These are phyloP conservation scores for Penicillium cataractarum DNA, from an alignment of 495 filamentous ascomycete species.

Conservation along the genomic window DNA sequence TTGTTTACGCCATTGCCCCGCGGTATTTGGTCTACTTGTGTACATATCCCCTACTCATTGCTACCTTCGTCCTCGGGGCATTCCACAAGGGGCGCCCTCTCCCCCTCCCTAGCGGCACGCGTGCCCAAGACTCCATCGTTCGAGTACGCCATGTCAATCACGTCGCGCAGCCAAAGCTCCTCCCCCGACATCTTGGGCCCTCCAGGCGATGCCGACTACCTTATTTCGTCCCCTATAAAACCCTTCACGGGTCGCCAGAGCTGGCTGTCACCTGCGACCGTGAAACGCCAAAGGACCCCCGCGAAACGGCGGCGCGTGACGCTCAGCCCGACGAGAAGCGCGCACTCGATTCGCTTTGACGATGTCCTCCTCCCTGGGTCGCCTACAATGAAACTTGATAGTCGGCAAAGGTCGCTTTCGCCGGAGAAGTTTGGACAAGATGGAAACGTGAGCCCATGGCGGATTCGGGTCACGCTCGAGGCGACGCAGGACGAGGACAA, in stretches of 20 bases:
- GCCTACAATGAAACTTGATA: constrained; percentile 41
- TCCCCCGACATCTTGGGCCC: constrained; percentile 53
- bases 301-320: constrained; percentile 42
- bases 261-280: constrained; percentile 45
- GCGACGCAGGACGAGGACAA: constrained; percentile 56
- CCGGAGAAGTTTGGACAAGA: constrained; percentile 42
- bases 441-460: constrained; percentile 56
- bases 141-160: constrained; percentile 33
- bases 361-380: constrained; percentile 50
- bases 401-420: constrained; percentile 38
- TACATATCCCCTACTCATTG: constrained; percentile 5
- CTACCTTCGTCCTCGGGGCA: constrained; percentile 15
- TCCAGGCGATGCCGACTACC: constrained; percentile 48
- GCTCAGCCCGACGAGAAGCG: constrained; percentile 43
- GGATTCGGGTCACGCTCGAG: constrained; percentile 61
- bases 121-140: constrained; percentile 30
- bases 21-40: constrained; percentile 23
- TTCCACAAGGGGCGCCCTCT: constrained; percentile 29
- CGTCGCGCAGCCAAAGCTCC: constrained; percentile 45
- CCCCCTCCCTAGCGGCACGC: constrained; percentile 33
- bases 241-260: constrained; percentile 48
- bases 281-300: constrained; percentile 38
- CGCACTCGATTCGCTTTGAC: constrained; percentile 50
- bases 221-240: constrained; percentile 50
- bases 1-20: constrained; percentile 43